Base-by-base conservation (phyloP, 2,329 filamentous ascomycete genomes). In the Penicillium sp. region DNA sequence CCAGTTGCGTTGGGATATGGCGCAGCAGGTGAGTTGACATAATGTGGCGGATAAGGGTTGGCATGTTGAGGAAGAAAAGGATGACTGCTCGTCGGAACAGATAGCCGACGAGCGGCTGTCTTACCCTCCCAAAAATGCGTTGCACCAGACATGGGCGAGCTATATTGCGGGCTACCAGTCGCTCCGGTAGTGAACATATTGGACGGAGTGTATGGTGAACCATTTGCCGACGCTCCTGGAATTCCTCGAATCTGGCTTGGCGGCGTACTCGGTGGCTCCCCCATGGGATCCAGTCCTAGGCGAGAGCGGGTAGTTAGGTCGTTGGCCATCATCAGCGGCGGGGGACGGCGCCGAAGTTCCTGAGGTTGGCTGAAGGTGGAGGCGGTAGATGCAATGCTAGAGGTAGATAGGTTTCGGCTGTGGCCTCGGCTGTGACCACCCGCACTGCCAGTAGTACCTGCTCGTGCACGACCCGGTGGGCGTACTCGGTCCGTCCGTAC, bases 401-500 rank as follows among this genome's bases (percentile, higher is more conserved):
- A 96, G 2, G 91, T 87, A 0, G 93, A 97, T 3, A 96, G 78
- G 72, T 96, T 96, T 55, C 87, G 80, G 65, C 88, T 90, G 73
- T 97, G 93, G 1, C 92, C 91, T 57, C 92, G 84, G 58, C 82
- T 84, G 31, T 90, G 88, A 7, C 87, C 84, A 19, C 85, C 84
- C 60, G 88, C 83, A 67, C 89, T 93, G 26, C 90, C 88, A 21
- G 86, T 84, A 1, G 91, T 96, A 13, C 90, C 88, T 13, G 92
- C 87, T 61, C 93, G 84, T 8, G 90, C 88, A 63, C 93, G 83
- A 26, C 85, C 88, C 2, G 89, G 84, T 49, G 90, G 89, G 53
- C 91, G 84, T 33, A 93, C 89, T 57, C 91, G 83, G 64, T 97
- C 93, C 0, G 91, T 96, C 52, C 93, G 85, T 57, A 96, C 91